Evolutionary conservation across 495 filamentous ascomycete species (phyloP), one percentile per base, ranked within the genome.

Genomic region (Tuber melanosporum): DNA sequence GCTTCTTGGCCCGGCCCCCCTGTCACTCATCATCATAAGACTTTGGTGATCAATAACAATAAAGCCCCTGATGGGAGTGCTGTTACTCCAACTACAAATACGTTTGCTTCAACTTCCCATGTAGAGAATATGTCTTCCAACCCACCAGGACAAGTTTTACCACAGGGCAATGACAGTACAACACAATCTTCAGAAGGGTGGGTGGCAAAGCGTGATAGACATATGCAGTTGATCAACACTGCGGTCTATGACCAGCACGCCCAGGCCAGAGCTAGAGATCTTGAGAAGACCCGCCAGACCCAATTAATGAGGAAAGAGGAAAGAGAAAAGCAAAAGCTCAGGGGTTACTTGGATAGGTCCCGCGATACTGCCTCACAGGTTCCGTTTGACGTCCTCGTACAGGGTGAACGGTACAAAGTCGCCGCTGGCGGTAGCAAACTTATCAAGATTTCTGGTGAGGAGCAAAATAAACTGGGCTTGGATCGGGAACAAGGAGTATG

Each of bases 201-300:
- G 91, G 89, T 97, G 45, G 88, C 91, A 36, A 95, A 92, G 83
- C 90, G 87, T 73, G 94, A 94, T 79, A 91, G 93, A 73, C 93
- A 96, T 79, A 89, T 94, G 85, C 94, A 97, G 84, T 85, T 97
- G 71, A 97, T 98, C 85, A 97, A 97, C 82, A 88, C 91, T 26
- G 88, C 90, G 3, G 88, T 97, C 20, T 97, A 92, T 84, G 91
- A 96, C 80, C 91, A 92, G 84, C 90, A 92, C 74, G 87, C 87
- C 2, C 89, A 91, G 78, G 87, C 89, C n/a, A 87, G 93, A 49
- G 86, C 90, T 1, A 91, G 89, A 81, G 93, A 92, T 15, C 91
- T 95, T 71, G 91, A 93, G 77, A 88, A 92, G 79, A 92, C 91
- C 3, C 86, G 89, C 36, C 88, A 88, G 78, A 86, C 89, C 70